These are phyloP conservation scores for Inga leiocalycina DNA, from an alignment of 306 rosid genomes.

Conservation along the genomic window DNA sequence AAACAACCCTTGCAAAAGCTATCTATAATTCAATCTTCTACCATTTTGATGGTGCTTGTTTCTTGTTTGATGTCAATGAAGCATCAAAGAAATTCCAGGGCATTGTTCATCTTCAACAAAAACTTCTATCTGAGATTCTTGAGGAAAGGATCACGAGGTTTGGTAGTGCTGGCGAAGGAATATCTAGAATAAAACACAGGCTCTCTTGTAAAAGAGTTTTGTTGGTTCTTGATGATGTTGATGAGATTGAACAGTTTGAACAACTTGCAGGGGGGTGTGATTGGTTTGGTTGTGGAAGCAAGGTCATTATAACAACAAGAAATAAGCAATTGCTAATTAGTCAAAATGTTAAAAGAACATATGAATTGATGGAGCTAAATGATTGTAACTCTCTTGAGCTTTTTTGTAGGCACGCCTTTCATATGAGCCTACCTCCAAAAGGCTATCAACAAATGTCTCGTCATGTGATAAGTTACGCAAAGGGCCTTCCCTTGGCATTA, in stretches of 20 bases:
- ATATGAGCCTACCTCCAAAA: neutral
- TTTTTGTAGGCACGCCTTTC: neutral
- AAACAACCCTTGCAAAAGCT: neutral
- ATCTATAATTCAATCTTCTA: neutral
- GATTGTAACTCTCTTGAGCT: neutral
- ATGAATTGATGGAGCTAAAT: slow-evolving; percentile 5
- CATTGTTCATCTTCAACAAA: neutral
- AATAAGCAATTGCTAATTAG: neutral
- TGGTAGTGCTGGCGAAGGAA: neutral
- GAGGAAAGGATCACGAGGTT: neutral
- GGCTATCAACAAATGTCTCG: neutral
- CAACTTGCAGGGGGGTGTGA: neutral
- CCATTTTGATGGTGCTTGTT: neutral
- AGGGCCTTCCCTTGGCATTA: neutral
- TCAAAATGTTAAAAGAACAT: neutral
- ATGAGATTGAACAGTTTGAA: neutral
- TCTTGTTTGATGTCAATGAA: neutral
- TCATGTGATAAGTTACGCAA: neutral
- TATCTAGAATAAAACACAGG: neutral
- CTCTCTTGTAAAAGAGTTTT: neutral
- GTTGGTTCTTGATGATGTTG: neutral
- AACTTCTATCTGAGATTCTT: neutral
- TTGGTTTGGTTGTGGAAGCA: neutral
- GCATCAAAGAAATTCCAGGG: neutral
- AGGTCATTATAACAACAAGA: slow-evolving; percentile 1